Base-by-base conservation (phyloP, 805 yeast genomes). In the Saturnispora mendoncae region DNA sequence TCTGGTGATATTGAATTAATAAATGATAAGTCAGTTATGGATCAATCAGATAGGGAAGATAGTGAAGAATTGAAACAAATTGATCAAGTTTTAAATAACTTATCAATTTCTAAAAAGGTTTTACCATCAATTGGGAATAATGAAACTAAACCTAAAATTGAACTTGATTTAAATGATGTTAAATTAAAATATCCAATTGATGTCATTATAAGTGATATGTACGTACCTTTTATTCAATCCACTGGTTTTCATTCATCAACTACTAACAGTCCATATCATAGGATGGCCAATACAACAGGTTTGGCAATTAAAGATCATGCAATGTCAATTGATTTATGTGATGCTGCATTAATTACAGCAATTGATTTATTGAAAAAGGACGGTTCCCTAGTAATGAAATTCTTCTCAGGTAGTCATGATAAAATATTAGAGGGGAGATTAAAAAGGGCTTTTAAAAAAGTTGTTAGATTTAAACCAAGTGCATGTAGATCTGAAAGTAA, bases 211-310 rank as follows among this genome's bases (percentile, higher is more conserved):
- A 82, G 90, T 65, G 94, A 84, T 66, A 83, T 83, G 94, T 82
- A 81, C 69, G 90, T 69, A 57, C 81, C 78, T 37, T 62, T 69
- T 65, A 67, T 73, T 38, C 78, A 73, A 51, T 57, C 58, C 24
- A 54, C 64, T 19, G 76, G 76, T 5, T 74, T 63, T 56, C 68
- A 75, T 71, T 68, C 66, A 56, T 66, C 74, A 62, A 74, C 82
- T 69, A 76, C 84, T 79, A 80, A 80, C 78, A 73, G 72, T 42
- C 77, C 95, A 36, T 82, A 78, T 57, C 67, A 68, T 64, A 90
- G 96, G 97, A 82, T 90, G 84, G 84, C 86, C 36, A 90, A 90
- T 56, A 85, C 97, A 4, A 69, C 87, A 12, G 97, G 98, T 4
- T 63, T 84, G 31, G 74, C 79, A 8, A 77, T 82, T 31, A 74